phyloP scores from a whole-genome alignment of 441 rosid species.

The Adansonia gregorii region DNA sequence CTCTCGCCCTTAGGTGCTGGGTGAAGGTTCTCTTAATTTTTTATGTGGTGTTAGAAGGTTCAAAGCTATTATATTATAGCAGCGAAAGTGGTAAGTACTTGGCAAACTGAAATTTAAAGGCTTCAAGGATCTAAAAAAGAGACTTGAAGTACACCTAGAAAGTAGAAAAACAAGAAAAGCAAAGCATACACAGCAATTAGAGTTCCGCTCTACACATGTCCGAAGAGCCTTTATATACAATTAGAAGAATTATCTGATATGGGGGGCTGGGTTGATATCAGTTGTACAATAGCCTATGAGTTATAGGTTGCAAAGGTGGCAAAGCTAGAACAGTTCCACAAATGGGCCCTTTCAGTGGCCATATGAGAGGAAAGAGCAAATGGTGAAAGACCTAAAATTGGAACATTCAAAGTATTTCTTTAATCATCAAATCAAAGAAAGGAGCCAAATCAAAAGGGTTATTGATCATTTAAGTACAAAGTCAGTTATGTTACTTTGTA shows the following conservation, averaged over 20 bases:
- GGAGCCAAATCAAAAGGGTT: conserved; percentile 11
- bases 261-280: background rate
- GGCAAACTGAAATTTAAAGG: background rate
- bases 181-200: background rate
- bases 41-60: background rate
- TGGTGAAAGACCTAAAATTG: conserved; percentile 26
- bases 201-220: conserved; percentile 23
- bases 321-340: background rate
- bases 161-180: background rate
- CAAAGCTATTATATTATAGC: background rate
- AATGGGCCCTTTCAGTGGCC: conserved; percentile 13
- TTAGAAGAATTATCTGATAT: conserved; percentile 27
- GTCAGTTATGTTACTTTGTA: conserved; percentile 29
- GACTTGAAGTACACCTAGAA: background rate
- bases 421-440: conserved; percentile 25
- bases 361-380: background rate
- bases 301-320: conserved; percentile 21
- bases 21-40: background rate
- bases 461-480: conserved; percentile 27
- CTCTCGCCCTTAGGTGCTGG: background rate
- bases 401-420: conserved; percentile 36
- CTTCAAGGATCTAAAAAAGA: conserved; percentile 1
- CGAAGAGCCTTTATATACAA: conserved; percentile 34
- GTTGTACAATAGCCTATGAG: background rate
- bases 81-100: background rate